Evolutionary conservation across 2,329 filamentous ascomycete genomes (phyloP).

Genomic region (Ophiostoma perfectum): DNA sequence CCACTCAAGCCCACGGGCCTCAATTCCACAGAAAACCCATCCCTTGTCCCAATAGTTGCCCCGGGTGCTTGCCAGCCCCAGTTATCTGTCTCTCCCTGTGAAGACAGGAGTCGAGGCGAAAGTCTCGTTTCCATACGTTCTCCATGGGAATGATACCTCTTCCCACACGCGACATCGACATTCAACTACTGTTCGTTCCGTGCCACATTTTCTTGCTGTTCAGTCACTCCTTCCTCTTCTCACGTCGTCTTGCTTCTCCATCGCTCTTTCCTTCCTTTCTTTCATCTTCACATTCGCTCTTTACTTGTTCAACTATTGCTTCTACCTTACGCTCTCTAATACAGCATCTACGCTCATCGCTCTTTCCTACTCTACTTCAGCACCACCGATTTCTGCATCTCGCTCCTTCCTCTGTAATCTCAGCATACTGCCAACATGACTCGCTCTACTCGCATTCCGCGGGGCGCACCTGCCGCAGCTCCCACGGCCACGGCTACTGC

Average conservation of each 20-base stretch:
- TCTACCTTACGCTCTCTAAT: not conserved
- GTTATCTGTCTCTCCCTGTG: conserved; percentile 2
- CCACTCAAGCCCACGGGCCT: conserved; percentile 10
- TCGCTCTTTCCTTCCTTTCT: not conserved
- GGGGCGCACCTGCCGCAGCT: conserved; percentile 11
- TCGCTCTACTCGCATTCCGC: conserved; percentile 3
- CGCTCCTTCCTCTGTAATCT: conserved; percentile 2
- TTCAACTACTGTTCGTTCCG: not conserved
- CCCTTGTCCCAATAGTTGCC: conserved; percentile 16
- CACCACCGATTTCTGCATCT: not conserved
- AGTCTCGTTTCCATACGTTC: not conserved
- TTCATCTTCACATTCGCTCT: not conserved
- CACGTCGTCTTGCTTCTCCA: not conserved
- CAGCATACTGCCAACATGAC: not conserved
- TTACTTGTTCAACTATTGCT: not conserved
- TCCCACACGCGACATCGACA: not conserved
- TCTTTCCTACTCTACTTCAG: conserved; percentile 3
- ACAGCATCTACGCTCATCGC: conserved; percentile 3
- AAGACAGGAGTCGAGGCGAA: not conserved
- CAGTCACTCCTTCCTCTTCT: conserved; percentile 5
- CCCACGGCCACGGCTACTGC: conserved; percentile 5
- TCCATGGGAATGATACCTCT: not conserved
- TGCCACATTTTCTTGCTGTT: conserved; percentile 6
- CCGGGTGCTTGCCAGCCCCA: conserved; percentile 13
- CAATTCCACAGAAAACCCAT: conserved; percentile 5